Base-by-base conservation (phyloP, 345 rosid species). In the Eutrema heterophyllum region DNA sequence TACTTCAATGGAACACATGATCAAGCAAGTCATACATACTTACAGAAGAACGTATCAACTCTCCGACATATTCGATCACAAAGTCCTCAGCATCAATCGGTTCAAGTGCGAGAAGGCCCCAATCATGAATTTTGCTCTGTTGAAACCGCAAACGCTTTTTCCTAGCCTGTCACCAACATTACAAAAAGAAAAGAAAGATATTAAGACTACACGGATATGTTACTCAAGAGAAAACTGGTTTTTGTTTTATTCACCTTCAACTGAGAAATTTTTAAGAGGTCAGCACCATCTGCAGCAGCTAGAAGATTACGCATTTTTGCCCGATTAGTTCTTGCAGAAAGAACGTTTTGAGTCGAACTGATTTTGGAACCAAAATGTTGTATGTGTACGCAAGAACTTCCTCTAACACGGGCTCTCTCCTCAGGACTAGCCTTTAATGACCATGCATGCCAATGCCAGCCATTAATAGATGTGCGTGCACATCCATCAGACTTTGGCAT, bases 21-120 rank as follows among this genome's bases (percentile, higher is more conserved):
- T 26, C 36, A 55, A 51, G 29, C 16, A 67, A 45, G 71, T 40
- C 59, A 75, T 75, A 82, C 59, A 75, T 75, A 82, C 86, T 75
- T 84, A 96, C 99, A 79, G 83, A 82, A 15, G 93, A 85, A 78
- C 99, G 98, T 76, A 96, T 90, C 71, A 96, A 81, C 82, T 96
- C 99, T 55, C 99, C 99, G 32, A 92, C 97, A 83, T 96, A 96
- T 82, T 96, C 99, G 15, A 92, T 92, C 57, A 96, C 98, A 84
- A 96, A 92, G 79, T 96, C 98, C 80, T 96, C 97, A 7, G 97
- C 90, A 77, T 96, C 98, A 72, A 96, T 92, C 39, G 98, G 91
- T 78, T 96, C 98, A 64, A 85, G 81, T 3, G 98, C 98, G 69
- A 92, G 82, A 79, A 96, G 91, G 83, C 99, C 99, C 99, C 99